These are phyloP conservation scores for Candida insectalens DNA, from an alignment of 805 yeast genomes.

Conservation along the genomic window DNA sequence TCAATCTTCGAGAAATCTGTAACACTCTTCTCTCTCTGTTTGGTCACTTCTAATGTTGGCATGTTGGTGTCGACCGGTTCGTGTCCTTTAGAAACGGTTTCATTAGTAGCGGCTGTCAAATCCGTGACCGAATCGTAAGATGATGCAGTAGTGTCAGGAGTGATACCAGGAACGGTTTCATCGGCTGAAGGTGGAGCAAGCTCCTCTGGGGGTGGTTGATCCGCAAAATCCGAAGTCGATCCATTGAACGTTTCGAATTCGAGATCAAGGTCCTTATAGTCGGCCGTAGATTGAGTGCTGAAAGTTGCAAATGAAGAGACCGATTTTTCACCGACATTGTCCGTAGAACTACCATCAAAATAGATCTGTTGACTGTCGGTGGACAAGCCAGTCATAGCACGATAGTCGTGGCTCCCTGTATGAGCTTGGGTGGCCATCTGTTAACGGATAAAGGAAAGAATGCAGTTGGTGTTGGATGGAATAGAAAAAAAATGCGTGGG, in stretches of 20 bases:
- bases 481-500: too few relatives aligned
- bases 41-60: conserved; percentile 10
- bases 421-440: too few relatives aligned
- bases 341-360: too few relatives aligned
- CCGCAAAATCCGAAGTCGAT: conserved; percentile 20
- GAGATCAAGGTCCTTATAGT: conserved; percentile 19
- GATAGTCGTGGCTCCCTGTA: too few relatives aligned
- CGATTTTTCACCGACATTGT: too few relatives aligned
- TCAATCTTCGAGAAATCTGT: conserved; percentile 11
- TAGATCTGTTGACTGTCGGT: too few relatives aligned
- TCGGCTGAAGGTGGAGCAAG: background rate
- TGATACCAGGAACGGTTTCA: too few relatives aligned
- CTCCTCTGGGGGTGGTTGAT: conserved; percentile 1
- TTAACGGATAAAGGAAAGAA: too few relatives aligned
- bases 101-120: background rate
- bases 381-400: too few relatives aligned
- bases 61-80: conserved; percentile 1
- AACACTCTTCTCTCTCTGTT: conserved; percentile 7
- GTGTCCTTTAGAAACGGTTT: background rate
- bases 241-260: conserved; percentile 25
- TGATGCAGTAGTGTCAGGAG: background rate
- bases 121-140: background rate
- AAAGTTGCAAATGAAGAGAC: conserved; percentile 6
- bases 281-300: conserved; percentile 13
- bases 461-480: too few relatives aligned